Conservation (phyloP, 1,139 yeast species). For the Pneumocystis oryctolagi region DNA sequence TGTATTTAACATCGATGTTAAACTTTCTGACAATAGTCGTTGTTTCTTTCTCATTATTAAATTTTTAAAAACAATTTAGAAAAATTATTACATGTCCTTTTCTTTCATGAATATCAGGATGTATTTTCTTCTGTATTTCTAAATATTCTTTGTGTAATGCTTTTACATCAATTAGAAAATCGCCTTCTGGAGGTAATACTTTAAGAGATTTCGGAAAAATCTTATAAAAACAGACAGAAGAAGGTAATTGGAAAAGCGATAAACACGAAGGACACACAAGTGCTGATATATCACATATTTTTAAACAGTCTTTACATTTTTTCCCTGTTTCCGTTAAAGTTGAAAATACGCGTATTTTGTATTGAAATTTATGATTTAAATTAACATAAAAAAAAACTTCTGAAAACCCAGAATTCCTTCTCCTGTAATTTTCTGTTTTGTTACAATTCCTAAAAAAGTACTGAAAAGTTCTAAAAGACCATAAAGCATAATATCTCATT, state of each 20-base stretch:
- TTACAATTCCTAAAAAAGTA: not conserved
- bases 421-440: not conserved
- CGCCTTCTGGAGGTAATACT: not conserved
- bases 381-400: not conserved
- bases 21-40: not conserved
- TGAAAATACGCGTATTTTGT: not conserved
- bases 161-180: not conserved
- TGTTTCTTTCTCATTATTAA: not conserved
- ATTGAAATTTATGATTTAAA: not conserved
- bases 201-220: not conserved
- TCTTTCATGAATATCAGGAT: not conserved
- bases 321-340: not conserved
- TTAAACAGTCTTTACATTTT: not conserved
- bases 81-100: not conserved
- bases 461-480: not conserved
- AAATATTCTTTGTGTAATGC: not conserved
- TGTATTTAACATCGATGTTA: not conserved
- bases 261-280: not conserved
- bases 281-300: not conserved
- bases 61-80: not conserved
- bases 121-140: not conserved
- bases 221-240: not conserved
- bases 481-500: not conserved
- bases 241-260: not conserved
- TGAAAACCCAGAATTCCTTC: not conserved